Evolutionary conservation across 768 basidiomycete species (phyloP).

Genomic region (Lentinus brumalis): DNA sequence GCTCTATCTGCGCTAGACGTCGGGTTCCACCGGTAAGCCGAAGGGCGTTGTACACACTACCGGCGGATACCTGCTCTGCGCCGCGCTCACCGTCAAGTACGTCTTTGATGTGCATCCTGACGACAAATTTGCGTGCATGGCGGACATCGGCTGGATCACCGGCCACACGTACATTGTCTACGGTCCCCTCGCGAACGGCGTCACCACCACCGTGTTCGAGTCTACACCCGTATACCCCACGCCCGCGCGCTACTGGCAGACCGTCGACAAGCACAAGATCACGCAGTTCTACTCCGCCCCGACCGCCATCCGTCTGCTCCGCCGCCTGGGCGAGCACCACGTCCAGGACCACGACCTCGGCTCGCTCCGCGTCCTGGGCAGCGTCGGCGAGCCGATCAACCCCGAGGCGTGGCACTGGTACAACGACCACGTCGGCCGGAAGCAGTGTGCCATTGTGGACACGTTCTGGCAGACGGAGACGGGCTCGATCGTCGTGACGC

Average conservation of each 20-base stretch:
- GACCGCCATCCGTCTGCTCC: conserved; percentile 91
- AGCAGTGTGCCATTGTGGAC: conserved; percentile 91
- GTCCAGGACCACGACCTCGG: conserved; percentile 82
- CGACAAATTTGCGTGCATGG: conserved; percentile 97
- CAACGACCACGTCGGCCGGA: conserved; percentile 89
- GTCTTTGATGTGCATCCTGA: conserved; percentile 98
- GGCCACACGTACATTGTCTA: conserved; percentile 98
- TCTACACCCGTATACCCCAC: conserved; percentile 96
- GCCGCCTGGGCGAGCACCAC: conserved; percentile 83
- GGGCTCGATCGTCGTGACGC: conserved; percentile 92
- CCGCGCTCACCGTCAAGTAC: conserved; percentile 91
- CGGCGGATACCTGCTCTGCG: conserved; percentile 88
- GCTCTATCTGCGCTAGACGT: conserved; percentile 61
- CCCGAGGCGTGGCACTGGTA: conserved; percentile 99
- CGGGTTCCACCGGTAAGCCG: conserved; percentile 93
- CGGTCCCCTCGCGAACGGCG: conserved; percentile 86
- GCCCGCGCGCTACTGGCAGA: conserved; percentile 96
- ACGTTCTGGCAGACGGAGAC: conserved; percentile 99
- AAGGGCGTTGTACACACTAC: conserved; percentile 96
- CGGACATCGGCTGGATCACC: conserved; percentile 98
- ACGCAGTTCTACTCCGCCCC: conserved; percentile 97
- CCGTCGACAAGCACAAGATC: conserved; percentile 87
- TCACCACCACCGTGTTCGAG: conserved; percentile 90
- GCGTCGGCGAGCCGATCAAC: conserved; percentile 98
- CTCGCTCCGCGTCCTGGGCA: conserved; percentile 83